Conservation (phyloP, 495 filamentous ascomycete genomes). For the Cetradonia linearis region DNA sequence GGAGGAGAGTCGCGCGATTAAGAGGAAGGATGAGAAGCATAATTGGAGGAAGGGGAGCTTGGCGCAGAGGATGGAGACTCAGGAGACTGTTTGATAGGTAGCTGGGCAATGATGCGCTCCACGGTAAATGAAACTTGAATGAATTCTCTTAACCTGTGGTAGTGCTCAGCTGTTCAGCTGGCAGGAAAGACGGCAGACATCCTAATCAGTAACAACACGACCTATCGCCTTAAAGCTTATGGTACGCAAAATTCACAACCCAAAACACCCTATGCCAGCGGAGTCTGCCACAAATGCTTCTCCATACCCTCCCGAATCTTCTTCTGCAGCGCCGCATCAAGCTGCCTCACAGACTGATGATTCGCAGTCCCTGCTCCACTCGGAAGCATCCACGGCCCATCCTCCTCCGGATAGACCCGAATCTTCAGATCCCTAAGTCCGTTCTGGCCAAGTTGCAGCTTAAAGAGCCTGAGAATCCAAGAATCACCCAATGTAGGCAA, state of each 20-base stretch:
- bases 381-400: neutral
- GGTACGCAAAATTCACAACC: too few species aligned
- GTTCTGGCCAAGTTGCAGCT: conserved; percentile 18
- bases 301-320: conserved; percentile 3
- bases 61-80: conserved; percentile 23
- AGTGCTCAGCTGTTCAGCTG: too few species aligned
- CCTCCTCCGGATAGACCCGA: conserved; percentile 5
- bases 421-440: conserved; percentile 19
- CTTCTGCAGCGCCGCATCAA: conserved; percentile 4
- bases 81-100: conserved; percentile 18
- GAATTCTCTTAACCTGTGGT: too few species aligned
- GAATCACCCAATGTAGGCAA: conserved; percentile 11
- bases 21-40: conserved; percentile 19
- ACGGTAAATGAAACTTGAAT: too few species aligned
- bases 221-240: too few species aligned
- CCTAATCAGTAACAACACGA: too few species aligned
- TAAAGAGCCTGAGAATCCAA: conserved; percentile 18
- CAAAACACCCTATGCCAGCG: neutral
- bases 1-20: conserved; percentile 19
- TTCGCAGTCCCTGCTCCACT: neutral
- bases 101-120: neutral
- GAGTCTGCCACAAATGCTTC: neutral
- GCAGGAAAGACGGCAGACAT: too few species aligned
- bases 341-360: neutral
- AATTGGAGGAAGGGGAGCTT: conserved; percentile 26